These are phyloP conservation scores for Lactarius sp. DNA, from an alignment of 768 basidiomycete species.

Conservation along the genomic window DNA sequence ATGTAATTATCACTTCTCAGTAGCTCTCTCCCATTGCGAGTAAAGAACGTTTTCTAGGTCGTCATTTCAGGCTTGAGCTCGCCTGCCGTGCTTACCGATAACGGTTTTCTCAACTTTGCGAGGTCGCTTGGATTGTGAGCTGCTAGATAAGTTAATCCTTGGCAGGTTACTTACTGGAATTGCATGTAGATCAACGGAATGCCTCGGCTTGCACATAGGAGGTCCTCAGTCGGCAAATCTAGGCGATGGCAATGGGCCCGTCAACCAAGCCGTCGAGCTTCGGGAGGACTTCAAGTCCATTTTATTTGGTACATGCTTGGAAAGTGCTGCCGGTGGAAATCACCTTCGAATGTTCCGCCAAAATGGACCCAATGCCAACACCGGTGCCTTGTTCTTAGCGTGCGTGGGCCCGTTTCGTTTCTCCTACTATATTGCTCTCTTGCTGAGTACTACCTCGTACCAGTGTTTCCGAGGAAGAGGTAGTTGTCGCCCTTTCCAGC, in stretches of 20 bases:
- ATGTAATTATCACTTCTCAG: conserved; percentile 32
- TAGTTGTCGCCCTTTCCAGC: conserved; percentile 7
- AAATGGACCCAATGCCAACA: conserved; percentile 49
- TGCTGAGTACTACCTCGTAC: neutral
- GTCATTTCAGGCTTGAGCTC: conserved; percentile 66
- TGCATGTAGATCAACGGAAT: conserved; percentile 41
- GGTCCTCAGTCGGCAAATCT: conserved; percentile 41
- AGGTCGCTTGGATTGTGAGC: conserved; percentile 59
- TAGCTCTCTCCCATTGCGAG: neutral
- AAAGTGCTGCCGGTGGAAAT: conserved; percentile 43
- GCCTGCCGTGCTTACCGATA: conserved; percentile 48
- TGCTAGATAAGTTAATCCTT: neutral
- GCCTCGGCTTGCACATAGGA: conserved; percentile 36
- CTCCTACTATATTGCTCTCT: neutral
- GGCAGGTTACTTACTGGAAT: conserved; percentile 26
- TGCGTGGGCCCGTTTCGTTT: conserved; percentile 30
- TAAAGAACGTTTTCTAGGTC: conserved; percentile 34
- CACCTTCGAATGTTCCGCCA: conserved; percentile 53
- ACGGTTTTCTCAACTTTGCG: conserved; percentile 55
- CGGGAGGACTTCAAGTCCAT: conserved; percentile 39
- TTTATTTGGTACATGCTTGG: conserved; percentile 41
- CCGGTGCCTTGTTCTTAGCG: conserved; percentile 54
- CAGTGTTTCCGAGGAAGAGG: conserved; percentile 48
- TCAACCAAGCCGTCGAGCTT: conserved; percentile 43
- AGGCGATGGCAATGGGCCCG: conserved; percentile 44